Percentiles rank a stretch among this genome's conserved stretches.
phyloP scores from a whole-genome alignment of 352 stramenopile species.

The Pythium rishiriense region DNA sequence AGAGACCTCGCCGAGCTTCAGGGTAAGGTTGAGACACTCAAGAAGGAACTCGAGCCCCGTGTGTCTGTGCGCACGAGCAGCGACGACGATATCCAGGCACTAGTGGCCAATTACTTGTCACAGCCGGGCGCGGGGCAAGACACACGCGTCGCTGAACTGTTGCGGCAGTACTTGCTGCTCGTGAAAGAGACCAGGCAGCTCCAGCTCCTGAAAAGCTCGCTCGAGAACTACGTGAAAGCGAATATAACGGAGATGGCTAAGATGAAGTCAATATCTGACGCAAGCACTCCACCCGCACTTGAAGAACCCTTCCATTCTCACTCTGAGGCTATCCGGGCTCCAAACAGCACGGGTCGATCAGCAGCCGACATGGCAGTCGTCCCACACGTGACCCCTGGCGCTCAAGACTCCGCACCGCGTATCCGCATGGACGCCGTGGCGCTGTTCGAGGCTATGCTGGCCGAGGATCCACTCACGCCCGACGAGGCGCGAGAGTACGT shows the following conservation, averaged over 20 bases:
- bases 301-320: not conserved
- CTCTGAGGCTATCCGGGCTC: not conserved
- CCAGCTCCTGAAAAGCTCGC: conserved; percentile 18
- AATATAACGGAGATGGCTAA: not conserved
- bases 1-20: conserved; percentile 1
- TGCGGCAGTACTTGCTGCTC: conserved; percentile 29
- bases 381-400: conserved; percentile 3
- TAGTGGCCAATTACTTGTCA: conserved; percentile 6
- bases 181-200: conserved; percentile 46
- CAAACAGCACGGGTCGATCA: not conserved
- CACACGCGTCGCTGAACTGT: not conserved
- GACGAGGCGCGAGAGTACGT: conserved; percentile 48
- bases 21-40: conserved; percentile 38
- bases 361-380: not conserved
- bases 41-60: conserved; percentile 19
- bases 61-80: not conserved
- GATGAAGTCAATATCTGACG: not conserved
- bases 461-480: conserved; percentile 35
- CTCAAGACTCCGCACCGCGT: conserved; percentile 22
- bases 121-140: not conserved
- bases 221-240: conserved; percentile 18
- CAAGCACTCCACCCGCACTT: not conserved
- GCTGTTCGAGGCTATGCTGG: conserved; percentile 59
- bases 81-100: conserved; percentile 11
- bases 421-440: conserved; percentile 22